phyloP scores from a whole-genome alignment of 2,329 filamentous ascomycete genomes.

The Ascochyta lentis region DNA sequence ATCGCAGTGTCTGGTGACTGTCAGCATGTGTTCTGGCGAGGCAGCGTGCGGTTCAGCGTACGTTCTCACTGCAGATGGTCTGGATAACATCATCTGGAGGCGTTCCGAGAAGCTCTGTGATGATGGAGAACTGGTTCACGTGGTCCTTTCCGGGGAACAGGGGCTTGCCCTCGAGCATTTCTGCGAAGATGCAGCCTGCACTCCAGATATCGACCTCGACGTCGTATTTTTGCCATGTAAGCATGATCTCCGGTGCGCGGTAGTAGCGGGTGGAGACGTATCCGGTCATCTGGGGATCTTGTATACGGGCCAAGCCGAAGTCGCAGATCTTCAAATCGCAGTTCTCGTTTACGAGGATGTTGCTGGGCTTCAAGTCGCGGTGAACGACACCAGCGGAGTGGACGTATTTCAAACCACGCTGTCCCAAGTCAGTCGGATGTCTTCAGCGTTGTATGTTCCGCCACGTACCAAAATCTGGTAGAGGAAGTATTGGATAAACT shows the following conservation, averaged over 20 bases:
- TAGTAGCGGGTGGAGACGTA: slow-evolving; percentile 99
- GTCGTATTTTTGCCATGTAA: slow-evolving; percentile 99
- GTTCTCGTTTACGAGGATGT: slow-evolving; percentile 99
- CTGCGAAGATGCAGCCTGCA: slow-evolving; percentile 97
- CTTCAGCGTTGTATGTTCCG: slow-evolving; percentile 64
- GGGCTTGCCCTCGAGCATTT: slow-evolving; percentile 99
- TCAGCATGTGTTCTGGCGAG: slow-evolving; percentile 23
- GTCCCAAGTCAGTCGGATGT: slow-evolving; percentile 29
- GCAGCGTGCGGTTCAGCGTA: slow-evolving; percentile 53
- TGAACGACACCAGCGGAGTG: slow-evolving; percentile 98
- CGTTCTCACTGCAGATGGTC: slow-evolving; percentile 97
- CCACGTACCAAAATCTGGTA: slow-evolving; percentile 92
- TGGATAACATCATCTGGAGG: slow-evolving; percentile 98
- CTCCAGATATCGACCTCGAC: slow-evolving; percentile 99
- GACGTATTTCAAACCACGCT: slow-evolving; percentile 98
- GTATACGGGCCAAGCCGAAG: slow-evolving; percentile 95
- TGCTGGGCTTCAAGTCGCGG: slow-evolving; percentile 96
- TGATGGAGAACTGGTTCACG: slow-evolving; percentile 99
- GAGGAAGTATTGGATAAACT: slow-evolving; percentile 99
- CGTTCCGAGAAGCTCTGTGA: slow-evolving; percentile 94
- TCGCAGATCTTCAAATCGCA: slow-evolving; percentile 99
- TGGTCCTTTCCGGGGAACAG: slow-evolving; percentile 99
- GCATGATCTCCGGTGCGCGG: slow-evolving; percentile 98
- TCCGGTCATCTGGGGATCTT: slow-evolving; percentile 99
- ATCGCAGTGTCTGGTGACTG: slow-evolving; percentile 77